These are phyloP conservation scores for Wickerhamomyces kurtzmanii DNA, from an alignment of 805 yeast genomes.

Conservation along the genomic window DNA sequence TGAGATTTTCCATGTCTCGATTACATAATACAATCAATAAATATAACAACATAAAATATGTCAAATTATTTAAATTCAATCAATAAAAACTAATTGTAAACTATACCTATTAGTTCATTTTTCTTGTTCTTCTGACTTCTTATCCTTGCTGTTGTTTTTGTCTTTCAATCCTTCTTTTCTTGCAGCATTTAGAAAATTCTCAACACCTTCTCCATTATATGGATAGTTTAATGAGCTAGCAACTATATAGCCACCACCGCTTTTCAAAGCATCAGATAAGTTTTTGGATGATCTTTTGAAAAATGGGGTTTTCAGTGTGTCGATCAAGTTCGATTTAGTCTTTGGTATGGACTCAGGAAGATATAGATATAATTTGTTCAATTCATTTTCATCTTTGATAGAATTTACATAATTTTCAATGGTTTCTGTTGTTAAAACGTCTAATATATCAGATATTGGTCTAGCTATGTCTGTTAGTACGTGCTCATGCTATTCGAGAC, in stretches of 20 bases:
- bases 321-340: constrained; percentile 27
- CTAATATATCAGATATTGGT: constrained; percentile 8
- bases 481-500: too few relatives aligned
- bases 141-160: constrained; percentile 6
- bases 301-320: constrained; percentile 37
- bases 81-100: too few relatives aligned
- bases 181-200: constrained; percentile 34
- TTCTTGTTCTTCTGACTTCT: constrained; percentile 1
- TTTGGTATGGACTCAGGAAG: constrained; percentile 32
- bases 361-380: constrained; percentile 23
- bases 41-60: too few relatives aligned
- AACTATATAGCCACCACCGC: constrained; percentile 38
- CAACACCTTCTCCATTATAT: constrained; percentile 47
- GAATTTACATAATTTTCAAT: constrained; percentile 5
- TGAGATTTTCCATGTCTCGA: too few relatives aligned
- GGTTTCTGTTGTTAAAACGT: constrained; percentile 8
- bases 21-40: too few relatives aligned
- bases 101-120: too few relatives aligned
- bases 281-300: constrained; percentile 32
- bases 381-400: constrained; percentile 21
- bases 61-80: too few relatives aligned
- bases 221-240: constrained; percentile 37
- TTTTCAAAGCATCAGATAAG: constrained; percentile 31
- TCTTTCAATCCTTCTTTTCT: constrained; percentile 19
- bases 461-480: too few relatives aligned